Base-by-base conservation (phyloP, 495 filamentous ascomycete species). In the Lepidopterella palustris region DNA sequence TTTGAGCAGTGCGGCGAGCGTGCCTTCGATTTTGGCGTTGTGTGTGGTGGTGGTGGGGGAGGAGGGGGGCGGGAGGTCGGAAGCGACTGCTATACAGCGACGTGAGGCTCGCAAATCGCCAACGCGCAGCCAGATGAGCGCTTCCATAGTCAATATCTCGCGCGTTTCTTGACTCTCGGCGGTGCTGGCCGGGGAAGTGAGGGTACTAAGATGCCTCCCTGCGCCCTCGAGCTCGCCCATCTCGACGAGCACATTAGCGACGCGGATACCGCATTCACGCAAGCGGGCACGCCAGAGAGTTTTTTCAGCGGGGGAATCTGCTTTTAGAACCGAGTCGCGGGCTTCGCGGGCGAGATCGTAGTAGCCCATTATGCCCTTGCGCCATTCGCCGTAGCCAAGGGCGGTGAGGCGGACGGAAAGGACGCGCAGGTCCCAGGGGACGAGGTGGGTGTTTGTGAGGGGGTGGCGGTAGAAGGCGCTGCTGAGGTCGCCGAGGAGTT, bases 151-250 rank as follows among this genome's bases (percentile, higher is more conserved):
- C 21, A 76, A 66, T 2, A 66, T 68, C 10, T 15, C 62, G 57
- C 5, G 45, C 56, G 26, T 63, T 32, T 0, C 58, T 52, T 27
- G 61, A 71, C 55, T 72, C 32, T 73, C 71, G 59, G n/a, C 0
- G 54, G 65, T 11, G 27, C 32, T 21, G 18, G 18, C 65, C 26
- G 20, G 61, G 15, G 71, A 68, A 0, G 63, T 62, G 21, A 85
- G 50, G 8, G 73, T 74, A 6, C 68, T 74, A 0, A 98, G 74
- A 64, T 90, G 86, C 47, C 84, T 71, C n/a, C 71, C 80, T 1
- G 92, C 93, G 6, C 84, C 86, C 53, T 83, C 82, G 1, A 92
- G 67, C 70, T 97, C 91, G 5, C 90, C 89, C 89, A 95, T 95
- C 74, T 97, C 92, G 3, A 96, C 79, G 53, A 97, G 69, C 26